These are phyloP conservation scores for Ambrosiella xylebori DNA, from an alignment of 2,329 filamentous ascomycete species.

Conservation along the genomic window DNA sequence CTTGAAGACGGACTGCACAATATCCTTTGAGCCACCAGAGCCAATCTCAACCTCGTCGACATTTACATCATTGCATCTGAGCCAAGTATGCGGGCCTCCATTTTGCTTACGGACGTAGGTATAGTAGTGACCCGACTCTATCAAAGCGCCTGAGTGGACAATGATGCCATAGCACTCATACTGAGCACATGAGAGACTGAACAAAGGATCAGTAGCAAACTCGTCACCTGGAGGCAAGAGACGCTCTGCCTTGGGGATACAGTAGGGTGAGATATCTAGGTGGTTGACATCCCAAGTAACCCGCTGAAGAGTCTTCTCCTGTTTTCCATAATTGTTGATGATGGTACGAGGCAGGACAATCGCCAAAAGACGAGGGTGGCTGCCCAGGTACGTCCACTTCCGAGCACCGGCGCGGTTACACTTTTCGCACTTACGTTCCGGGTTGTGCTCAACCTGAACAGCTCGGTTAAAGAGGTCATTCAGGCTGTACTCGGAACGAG, in stretches of 20 bases:
- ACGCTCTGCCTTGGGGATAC: slow-evolving; percentile 23
- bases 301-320: slow-evolving; percentile 47
- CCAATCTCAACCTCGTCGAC: slow-evolving; percentile 28
- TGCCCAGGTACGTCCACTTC: slow-evolving; percentile 57
- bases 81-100: slow-evolving; percentile 25
- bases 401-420: slow-evolving; percentile 54
- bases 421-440: slow-evolving; percentile 55
- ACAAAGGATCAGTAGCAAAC: slow-evolving; percentile 21
- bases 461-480: background rate
- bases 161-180: slow-evolving; percentile 84
- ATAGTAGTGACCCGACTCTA: slow-evolving; percentile 61
- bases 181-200: slow-evolving; percentile 30
- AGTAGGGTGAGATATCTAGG: slow-evolving; percentile 36
- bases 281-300: slow-evolving; percentile 63
- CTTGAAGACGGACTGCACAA: slow-evolving; percentile 24
- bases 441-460: slow-evolving; percentile 37
- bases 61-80: slow-evolving; percentile 29
- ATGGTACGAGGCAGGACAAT: slow-evolving; percentile 48
- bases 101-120: slow-evolving; percentile 40
- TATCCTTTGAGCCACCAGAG: slow-evolving; percentile 20
- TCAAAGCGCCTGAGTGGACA: slow-evolving; percentile 50
- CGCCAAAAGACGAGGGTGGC: slow-evolving; percentile 63
- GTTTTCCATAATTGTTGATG: slow-evolving; percentile 18
- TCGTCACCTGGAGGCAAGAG: slow-evolving; percentile 14
- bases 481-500: background rate